A percentile compares a stretch with the other conserved stretches of the same genome.
Evolutionary conservation across 1,284 basidiomycete genomes (phyloP).

Genomic region (Kwoniella shivajii): DNA sequence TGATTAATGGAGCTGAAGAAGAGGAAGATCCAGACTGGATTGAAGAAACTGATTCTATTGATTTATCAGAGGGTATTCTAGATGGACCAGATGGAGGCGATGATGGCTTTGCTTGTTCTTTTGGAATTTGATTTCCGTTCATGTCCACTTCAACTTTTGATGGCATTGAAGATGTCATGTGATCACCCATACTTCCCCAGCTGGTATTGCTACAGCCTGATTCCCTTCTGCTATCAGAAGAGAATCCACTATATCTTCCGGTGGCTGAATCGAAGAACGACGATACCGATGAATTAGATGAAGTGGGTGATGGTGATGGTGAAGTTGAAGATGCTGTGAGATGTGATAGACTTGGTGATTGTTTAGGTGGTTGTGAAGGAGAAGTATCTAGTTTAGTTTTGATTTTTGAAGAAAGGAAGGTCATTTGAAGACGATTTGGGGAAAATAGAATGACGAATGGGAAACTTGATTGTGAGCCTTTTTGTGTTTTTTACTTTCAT

Average conservation of each 20-base stretch:
- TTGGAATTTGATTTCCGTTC: neutral
- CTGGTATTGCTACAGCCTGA: constrained; percentile 20
- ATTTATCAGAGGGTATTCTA: neutral
- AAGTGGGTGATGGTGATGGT: constrained; percentile 19
- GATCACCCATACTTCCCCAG: constrained; percentile 22
- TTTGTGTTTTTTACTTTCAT: neutral
- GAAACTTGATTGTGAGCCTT: neutral
- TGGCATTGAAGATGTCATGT: neutral
- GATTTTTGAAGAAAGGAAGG: neutral
- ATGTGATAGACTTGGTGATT: constrained; percentile 4
- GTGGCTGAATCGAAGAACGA: constrained; percentile 21
- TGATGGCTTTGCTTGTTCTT: neutral
- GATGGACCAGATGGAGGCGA: neutral
- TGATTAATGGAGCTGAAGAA: constrained; percentile 8
- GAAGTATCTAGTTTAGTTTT: neutral
- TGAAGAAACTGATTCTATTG: constrained; percentile 6
- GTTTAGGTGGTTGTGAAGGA: constrained; percentile 4
- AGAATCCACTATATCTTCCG: neutral
- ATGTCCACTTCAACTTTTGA: constrained; percentile 1
- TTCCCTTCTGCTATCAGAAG: constrained; percentile 11
- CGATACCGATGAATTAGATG: constrained; percentile 14
- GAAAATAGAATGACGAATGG: neutral
- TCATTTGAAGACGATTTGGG: constrained; percentile 1
- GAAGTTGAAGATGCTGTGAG: neutral
- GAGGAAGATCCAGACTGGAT: constrained; percentile 7